Percentiles rank a stretch among this genome's conserved stretches.
Conservation (phyloP, 805 yeast species). For the Torulaspora gathmanii region DNA sequence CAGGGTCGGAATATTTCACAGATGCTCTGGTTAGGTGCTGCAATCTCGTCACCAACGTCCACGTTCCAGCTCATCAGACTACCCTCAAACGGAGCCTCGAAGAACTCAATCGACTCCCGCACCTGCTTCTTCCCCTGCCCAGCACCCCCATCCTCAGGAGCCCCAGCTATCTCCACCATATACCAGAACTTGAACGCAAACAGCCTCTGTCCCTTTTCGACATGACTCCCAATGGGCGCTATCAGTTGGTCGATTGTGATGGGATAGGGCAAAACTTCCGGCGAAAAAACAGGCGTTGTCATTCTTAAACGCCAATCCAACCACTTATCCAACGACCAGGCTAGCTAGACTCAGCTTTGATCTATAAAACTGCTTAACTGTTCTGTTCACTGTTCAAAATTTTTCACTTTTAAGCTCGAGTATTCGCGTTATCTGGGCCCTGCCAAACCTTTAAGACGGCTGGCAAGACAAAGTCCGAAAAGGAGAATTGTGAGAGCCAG, state of each 20-base stretch:
- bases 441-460: not conserved
- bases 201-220: constrained; percentile 38
- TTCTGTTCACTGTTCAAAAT: not conserved
- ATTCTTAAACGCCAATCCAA: constrained; percentile 4
- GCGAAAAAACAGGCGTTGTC: constrained; percentile 27
- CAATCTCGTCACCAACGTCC: constrained; percentile 55
- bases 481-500: not conserved
- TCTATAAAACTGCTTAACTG: no score
- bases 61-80: constrained; percentile 48
- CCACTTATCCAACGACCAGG: not conserved
- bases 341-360: no score
- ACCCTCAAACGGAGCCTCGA: constrained; percentile 83
- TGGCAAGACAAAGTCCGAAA: not conserved
- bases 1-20: constrained; percentile 73
- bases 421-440: not conserved
- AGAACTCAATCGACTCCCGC: constrained; percentile 62
- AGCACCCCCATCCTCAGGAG: constrained; percentile 19
- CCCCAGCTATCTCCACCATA: constrained; percentile 36
- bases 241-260: constrained; percentile 37
- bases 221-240: constrained; percentile 29
- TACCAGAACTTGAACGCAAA: constrained; percentile 46
- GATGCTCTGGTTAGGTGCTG: constrained; percentile 43
- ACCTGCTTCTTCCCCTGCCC: constrained; percentile 38
- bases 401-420: not conserved
- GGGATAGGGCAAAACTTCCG: constrained; percentile 38